phyloP scores from a whole-genome alignment of 371 early-diverging fungal genomes.

The Neoconidiobolus thromboides region DNA sequence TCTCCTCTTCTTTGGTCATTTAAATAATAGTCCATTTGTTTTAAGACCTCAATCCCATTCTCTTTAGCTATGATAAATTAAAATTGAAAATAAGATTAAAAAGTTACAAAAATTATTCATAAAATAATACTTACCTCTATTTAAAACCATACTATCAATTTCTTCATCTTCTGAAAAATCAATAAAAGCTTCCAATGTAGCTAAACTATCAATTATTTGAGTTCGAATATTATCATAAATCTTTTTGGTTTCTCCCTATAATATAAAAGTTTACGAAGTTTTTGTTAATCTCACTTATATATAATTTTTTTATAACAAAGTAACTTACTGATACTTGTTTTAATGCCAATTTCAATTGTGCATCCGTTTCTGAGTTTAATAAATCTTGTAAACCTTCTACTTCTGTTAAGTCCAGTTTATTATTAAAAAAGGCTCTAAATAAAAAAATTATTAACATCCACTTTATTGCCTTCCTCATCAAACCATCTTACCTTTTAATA shows the following conservation, averaged over 20 bases:
- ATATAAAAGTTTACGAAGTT: too few species aligned
- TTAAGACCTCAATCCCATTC: slow-evolving; percentile 11
- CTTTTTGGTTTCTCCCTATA: slow-evolving; percentile 33
- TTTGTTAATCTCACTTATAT: not conserved
- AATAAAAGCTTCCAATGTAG: slow-evolving; percentile 51
- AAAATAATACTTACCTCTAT: slow-evolving; percentile 17
- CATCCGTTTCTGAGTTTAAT: slow-evolving; percentile 65
- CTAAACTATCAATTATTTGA: slow-evolving; percentile 36
- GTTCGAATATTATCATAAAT: slow-evolving; percentile 46
- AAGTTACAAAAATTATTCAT: not conserved
- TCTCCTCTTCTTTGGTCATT: slow-evolving; percentile 50
- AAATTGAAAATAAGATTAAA: not conserved
- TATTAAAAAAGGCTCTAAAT: slow-evolving; percentile 49
- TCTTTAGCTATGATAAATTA: slow-evolving; percentile 6
- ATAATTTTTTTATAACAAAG: not conserved
- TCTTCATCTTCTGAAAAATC: slow-evolving; percentile 74
- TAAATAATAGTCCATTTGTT: slow-evolving; percentile 25
- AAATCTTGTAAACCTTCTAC: slow-evolving; percentile 63
- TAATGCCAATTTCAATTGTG: slow-evolving; percentile 45
- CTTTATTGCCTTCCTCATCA: not conserved
- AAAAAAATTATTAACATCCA: not conserved
- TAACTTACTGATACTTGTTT: slow-evolving; percentile 38
- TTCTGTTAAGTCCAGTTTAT: slow-evolving; percentile 57
- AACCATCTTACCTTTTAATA: slow-evolving; percentile 24
- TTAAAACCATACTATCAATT: slow-evolving; percentile 47